Evolutionary conservation across 805 yeast genomes (phyloP).

Genomic region (Kodamaea kaohsiungensis): DNA sequence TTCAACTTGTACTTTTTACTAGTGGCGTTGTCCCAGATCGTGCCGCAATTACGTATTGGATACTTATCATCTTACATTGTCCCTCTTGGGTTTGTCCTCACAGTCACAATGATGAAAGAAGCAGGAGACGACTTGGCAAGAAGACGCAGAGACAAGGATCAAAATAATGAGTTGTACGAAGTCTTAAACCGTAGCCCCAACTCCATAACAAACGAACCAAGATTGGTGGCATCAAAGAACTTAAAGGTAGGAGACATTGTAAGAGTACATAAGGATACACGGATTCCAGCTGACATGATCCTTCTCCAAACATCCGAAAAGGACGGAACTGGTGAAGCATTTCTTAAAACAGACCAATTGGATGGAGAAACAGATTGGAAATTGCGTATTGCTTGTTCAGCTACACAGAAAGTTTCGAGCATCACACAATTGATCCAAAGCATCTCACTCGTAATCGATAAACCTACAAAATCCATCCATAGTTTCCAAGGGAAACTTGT

Average conservation of each 20-base stretch:
- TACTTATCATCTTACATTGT: constrained; percentile 90
- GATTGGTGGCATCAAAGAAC: constrained; percentile 51
- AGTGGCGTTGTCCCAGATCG: constrained; percentile 90
- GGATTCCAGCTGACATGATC: constrained; percentile 94
- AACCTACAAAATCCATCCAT: constrained; percentile 85
- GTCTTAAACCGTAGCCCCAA: constrained; percentile 44
- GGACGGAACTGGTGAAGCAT: constrained; percentile 81
- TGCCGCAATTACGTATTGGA: constrained; percentile 90
- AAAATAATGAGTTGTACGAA: constrained; percentile 80
- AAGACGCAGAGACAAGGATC: constrained; percentile 85
- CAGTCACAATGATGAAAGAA: constrained; percentile 93
- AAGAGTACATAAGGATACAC: constrained; percentile 70
- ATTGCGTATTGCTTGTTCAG: constrained; percentile 70
- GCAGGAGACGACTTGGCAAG: constrained; percentile 93
- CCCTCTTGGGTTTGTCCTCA: constrained; percentile 88
- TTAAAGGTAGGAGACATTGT: constrained; percentile 87
- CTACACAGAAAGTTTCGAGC: constrained; percentile 61
- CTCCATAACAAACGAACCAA: constrained; percentile 23
- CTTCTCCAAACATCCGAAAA: constrained; percentile 70
- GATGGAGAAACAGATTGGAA: constrained; percentile 99
- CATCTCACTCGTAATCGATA: constrained; percentile 59
- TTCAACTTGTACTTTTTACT: constrained; percentile 88
- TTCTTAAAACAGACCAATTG: constrained; percentile 93
- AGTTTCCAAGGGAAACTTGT: constrained; percentile 74
- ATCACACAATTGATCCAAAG: constrained; percentile 54